A percentile compares a stretch with the other conserved stretches of the same genome.
Conservation (phyloP, 345 rosid genomes). For the Populus tremula region DNA sequence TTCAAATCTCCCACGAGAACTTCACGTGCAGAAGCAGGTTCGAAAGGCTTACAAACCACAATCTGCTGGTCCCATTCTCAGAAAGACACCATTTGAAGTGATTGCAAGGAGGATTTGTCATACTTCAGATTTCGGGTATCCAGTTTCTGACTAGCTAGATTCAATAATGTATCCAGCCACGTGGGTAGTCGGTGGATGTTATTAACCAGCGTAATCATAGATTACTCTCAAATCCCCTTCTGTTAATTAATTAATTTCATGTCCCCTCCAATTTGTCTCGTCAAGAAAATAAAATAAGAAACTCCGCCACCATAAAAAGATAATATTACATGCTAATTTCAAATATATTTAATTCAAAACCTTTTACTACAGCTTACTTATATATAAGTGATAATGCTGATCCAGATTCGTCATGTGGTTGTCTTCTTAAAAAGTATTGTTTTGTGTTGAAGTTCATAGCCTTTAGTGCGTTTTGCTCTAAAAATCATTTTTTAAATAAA, state of each 20-base stretch:
- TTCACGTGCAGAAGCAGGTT: neutral
- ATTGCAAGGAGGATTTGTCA: neutral
- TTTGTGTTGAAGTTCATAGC: too few species aligned
- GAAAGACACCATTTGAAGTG: neutral
- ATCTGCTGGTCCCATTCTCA: neutral
- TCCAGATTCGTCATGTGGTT: too few species aligned
- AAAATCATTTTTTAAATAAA: too few species aligned
- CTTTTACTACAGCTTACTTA: too few species aligned
- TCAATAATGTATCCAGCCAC: neutral
- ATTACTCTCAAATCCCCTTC: neutral
- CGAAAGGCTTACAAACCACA: neutral
- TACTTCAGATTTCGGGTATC: neutral
- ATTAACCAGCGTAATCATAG: neutral
- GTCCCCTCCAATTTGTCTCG: neutral
- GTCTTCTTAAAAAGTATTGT: too few species aligned
- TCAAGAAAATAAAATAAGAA: neutral
- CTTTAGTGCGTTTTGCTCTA: too few species aligned
- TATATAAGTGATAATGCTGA: too few species aligned
- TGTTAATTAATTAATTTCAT: too few species aligned
- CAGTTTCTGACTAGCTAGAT: neutral
- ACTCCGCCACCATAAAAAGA: neutral
- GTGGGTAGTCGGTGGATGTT: neutral
- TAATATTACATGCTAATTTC: too few species aligned
- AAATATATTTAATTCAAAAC: too few species aligned
- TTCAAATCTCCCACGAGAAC: neutral